Conservation (phyloP, 805 yeast genomes). For the Suhomyces tanzawaensis region DNA sequence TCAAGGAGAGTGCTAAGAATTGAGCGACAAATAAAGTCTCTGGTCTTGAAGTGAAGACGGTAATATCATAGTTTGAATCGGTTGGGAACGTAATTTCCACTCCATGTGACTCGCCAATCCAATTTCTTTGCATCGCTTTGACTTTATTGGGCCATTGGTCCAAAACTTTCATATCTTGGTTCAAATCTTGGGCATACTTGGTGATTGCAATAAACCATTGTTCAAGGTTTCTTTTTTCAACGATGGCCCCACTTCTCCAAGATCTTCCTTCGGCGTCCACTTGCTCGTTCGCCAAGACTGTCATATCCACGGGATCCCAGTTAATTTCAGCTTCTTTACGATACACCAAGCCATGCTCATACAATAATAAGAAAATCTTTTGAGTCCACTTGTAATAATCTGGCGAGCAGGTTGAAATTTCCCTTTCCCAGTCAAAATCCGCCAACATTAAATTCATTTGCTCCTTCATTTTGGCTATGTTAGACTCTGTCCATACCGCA, state of each 20-base stretch:
- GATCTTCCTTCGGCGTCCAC: conserved; percentile 88
- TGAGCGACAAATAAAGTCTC: conserved; percentile 86
- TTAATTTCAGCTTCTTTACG: conserved; percentile 84
- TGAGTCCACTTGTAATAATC: conserved; percentile 94
- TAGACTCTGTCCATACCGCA: conserved; percentile 73
- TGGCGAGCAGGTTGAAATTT: conserved; percentile 79
- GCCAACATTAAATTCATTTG: conserved; percentile 79
- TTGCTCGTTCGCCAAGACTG: conserved; percentile 94
- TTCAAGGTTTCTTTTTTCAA: conserved; percentile 73
- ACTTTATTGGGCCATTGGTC: conserved; percentile 87
- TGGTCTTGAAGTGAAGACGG: conserved; percentile 82
- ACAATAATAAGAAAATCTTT: conserved; percentile 69
- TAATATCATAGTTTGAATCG: conserved; percentile 25
- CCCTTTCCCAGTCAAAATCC: conserved; percentile 92
- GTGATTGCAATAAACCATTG: conserved; percentile 97
- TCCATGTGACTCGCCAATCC: conserved; percentile 91
- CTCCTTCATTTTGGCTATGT: conserved; percentile 80
- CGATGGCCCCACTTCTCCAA: conserved; percentile 96
- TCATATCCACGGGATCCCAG: conserved; percentile 96
- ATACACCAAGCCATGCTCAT: conserved; percentile 79
- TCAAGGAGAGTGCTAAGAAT: conserved; percentile 72
- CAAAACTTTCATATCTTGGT: conserved; percentile 59
- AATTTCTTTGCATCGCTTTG: conserved; percentile 83
- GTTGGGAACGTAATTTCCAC: conserved; percentile 59
- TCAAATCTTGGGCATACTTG: conserved; percentile 65